Percentiles rank a stretch among this genome's conserved stretches.
Evolutionary conservation across 75 land plant species (phyloP).

Genomic region (Ceratopteris richardii): DNA sequence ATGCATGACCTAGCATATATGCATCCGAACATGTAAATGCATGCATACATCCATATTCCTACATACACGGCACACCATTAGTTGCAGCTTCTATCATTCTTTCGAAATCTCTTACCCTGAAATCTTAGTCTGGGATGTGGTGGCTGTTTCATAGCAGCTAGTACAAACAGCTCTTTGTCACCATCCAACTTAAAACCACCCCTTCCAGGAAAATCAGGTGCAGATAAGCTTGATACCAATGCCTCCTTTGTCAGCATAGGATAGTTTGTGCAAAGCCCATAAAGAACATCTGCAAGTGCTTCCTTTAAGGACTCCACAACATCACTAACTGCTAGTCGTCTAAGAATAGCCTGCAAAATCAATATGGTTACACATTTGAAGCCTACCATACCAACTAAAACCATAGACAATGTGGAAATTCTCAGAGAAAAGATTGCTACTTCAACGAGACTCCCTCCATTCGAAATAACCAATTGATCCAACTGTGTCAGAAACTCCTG

Average conservation of each 20-base stretch:
- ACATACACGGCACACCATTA: too few relatives aligned
- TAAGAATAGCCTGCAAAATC: slow-evolving; percentile 11
- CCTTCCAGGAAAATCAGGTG: slow-evolving; percentile 16
- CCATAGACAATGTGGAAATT: too few relatives aligned
- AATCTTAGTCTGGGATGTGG: slow-evolving; percentile 17
- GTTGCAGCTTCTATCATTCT: too few relatives aligned
- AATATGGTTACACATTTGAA: too few relatives aligned
- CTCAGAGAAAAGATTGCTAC: slow-evolving; percentile 2
- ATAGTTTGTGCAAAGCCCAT: slow-evolving; percentile 15
- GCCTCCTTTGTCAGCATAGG: slow-evolving; percentile 3
- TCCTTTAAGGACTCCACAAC: slow-evolving; percentile 10
- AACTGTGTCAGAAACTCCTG: slow-evolving; percentile 10
- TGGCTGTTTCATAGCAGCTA: slow-evolving; percentile 8
- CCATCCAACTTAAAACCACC: slow-evolving; percentile 10
- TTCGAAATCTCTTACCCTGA: slow-evolving; percentile 9
- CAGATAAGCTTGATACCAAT: slow-evolving; percentile 2
- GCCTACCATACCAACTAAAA: too few relatives aligned
- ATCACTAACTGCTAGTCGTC: neutral
- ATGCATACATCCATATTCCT: too few relatives aligned
- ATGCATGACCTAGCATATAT: too few relatives aligned
- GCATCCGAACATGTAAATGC: too few relatives aligned
- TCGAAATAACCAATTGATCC: slow-evolving; percentile 8
- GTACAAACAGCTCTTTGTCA: slow-evolving; percentile 14
- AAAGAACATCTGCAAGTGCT: slow-evolving; percentile 20
- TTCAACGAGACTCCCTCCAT: slow-evolving; percentile 9